Conservation (phyloP, 179 eudicot species). For the Heliamphora pulchella region DNA sequence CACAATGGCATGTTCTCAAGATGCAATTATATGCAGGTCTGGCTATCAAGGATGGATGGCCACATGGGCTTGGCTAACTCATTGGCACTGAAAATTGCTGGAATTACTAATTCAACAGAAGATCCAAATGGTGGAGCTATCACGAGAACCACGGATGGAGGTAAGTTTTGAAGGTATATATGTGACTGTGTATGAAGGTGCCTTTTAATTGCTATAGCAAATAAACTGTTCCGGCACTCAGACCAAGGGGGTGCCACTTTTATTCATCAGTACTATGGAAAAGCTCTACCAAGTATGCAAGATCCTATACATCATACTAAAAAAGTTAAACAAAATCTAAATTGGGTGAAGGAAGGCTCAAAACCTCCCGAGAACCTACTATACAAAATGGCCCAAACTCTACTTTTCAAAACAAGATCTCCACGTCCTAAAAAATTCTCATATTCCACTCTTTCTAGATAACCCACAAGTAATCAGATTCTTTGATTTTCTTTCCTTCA, state of each 20-base stretch:
- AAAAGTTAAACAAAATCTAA: too few species aligned
- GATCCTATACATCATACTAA: too few species aligned
- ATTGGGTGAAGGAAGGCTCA: too few species aligned
- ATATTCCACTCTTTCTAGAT: too few species aligned
- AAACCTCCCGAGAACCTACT: too few species aligned
- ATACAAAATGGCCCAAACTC: too few species aligned
- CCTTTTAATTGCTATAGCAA: not conserved
- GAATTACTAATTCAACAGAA: conserved; percentile 43
- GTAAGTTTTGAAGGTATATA: conserved; percentile 25
- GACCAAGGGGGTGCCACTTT: not conserved
- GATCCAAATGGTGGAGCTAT: conserved; percentile 76
- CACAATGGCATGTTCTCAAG: not conserved
- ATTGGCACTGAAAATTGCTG: conserved; percentile 66
- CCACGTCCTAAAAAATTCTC: too few species aligned
- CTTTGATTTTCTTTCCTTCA: too few species aligned
- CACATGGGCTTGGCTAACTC: conserved; percentile 96
- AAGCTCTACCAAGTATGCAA: too few species aligned
- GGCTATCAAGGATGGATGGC: conserved; percentile 89
- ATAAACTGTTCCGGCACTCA: not conserved
- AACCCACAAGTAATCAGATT: too few species aligned
- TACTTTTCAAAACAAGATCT: too few species aligned
- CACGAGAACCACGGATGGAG: conserved; percentile 45
- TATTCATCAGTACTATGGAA: too few species aligned
- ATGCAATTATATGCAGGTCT: conserved; percentile 43
- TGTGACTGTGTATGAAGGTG: not conserved